Evolutionary conservation across 495 filamentous ascomycete species (phyloP).

Genomic region (Hyaloscypha hepaticicola): DNA sequence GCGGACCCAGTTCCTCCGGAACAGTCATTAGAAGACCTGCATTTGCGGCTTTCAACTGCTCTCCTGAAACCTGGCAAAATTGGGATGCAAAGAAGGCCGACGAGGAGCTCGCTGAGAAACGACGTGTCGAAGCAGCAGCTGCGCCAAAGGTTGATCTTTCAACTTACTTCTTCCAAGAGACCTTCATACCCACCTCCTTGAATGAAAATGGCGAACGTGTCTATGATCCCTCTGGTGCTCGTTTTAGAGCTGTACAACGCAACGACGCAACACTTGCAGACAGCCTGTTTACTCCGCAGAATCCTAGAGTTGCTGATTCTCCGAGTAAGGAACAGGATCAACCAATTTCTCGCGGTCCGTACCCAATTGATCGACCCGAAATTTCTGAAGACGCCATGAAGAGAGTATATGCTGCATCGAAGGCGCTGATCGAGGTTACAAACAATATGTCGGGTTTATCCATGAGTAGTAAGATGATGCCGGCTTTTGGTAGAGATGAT

Average conservation of each 20-base stretch:
- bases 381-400: no score
- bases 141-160: not conserved
- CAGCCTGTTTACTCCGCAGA: not conserved
- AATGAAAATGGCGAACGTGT: not conserved
- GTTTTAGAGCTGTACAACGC: not conserved
- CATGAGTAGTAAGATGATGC: not conserved
- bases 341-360: no score
- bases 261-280: not conserved
- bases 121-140: not conserved
- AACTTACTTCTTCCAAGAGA: not conserved
- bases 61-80: conserved; percentile 7
- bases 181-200: not conserved
- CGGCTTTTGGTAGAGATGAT: not conserved
- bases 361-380: no score
- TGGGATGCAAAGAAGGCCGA: conserved; percentile 27
- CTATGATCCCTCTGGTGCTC: not conserved
- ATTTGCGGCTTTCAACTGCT: not conserved
- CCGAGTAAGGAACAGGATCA: no score
- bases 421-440: not conserved
- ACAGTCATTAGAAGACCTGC: not conserved
- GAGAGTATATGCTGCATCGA: not conserved
- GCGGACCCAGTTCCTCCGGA: not conserved
- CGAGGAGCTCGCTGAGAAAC: conserved; percentile 1
- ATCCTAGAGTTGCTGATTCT: not conserved
- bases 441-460: not conserved